Conservation (phyloP, 129 eudicot species). For the Calendula officinalis region DNA sequence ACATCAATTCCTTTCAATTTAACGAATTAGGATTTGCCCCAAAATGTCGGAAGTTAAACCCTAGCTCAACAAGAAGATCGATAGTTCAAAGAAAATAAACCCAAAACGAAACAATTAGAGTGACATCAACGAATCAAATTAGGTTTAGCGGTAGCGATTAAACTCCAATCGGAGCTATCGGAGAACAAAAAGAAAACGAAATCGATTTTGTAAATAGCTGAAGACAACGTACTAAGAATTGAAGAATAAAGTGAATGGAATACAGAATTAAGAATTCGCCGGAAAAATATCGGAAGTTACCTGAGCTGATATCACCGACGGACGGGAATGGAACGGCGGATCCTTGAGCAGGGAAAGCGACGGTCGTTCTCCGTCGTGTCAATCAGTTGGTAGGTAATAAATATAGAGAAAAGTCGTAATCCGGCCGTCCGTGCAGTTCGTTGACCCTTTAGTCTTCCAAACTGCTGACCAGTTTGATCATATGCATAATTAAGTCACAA, state of each 20-base stretch:
- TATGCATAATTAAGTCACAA: neutral
- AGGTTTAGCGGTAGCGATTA: neutral
- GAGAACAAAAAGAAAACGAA: neutral
- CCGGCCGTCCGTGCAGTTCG: neutral
- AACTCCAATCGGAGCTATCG: neutral
- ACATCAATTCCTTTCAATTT: neutral
- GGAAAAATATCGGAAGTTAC: neutral
- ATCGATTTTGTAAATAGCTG: no score
- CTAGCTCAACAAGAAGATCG: neutral
- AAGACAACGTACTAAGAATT: no score
- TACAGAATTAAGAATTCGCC: neutral
- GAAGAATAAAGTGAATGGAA: neutral
- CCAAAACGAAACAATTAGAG: neutral
- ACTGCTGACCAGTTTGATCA: slow-evolving; percentile 1
- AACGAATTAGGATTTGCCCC: neutral
- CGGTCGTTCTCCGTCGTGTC: neutral
- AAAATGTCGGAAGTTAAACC: neutral
- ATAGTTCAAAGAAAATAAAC: neutral
- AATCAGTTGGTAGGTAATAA: neutral
- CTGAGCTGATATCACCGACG: neutral
- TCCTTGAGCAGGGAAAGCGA: neutral
- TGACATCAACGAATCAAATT: neutral
- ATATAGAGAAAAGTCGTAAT: neutral
- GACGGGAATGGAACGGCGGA: neutral
- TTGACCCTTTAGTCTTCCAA: neutral